Conservation (phyloP, 2,329 filamentous ascomycete genomes). For the Cryphonectria radicalis region DNA sequence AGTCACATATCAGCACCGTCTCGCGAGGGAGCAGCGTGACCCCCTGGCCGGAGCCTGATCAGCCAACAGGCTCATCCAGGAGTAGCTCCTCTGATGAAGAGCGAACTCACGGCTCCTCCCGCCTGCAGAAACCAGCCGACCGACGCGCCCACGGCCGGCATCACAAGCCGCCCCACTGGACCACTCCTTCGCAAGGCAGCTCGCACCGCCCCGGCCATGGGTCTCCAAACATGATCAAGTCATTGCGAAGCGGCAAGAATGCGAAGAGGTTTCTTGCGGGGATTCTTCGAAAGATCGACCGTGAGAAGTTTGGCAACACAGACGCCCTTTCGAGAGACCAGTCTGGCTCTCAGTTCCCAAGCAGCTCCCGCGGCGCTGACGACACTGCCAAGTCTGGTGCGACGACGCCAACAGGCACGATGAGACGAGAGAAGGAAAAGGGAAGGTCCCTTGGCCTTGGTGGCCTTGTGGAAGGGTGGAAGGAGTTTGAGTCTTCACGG, state of each 20-base stretch:
- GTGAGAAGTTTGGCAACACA: constrained; percentile 33
- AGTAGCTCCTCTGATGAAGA: constrained; percentile 50
- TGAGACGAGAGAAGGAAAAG: constrained; percentile 37
- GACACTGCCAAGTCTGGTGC: constrained; percentile 16
- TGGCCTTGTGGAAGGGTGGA: constrained; percentile 30
- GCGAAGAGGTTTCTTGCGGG: constrained; percentile 48
- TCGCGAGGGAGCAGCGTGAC: constrained; percentile 41
- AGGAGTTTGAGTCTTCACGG: constrained; percentile 25
- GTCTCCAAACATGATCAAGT: constrained; percentile 20
- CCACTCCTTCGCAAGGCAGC: not conserved
- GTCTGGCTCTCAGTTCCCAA: not conserved
- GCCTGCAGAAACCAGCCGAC: constrained; percentile 19
- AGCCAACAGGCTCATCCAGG: constrained; percentile 53
- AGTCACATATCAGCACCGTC: constrained; percentile 39
- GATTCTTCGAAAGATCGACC: constrained; percentile 43
- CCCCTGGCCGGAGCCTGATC: constrained; percentile 43
- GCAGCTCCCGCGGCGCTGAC: constrained; percentile 1
- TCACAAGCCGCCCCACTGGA: constrained; percentile 5
- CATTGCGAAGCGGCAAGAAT: constrained; percentile 44
- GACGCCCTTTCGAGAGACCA: constrained; percentile 32
- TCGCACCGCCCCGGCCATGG: constrained; percentile 7
- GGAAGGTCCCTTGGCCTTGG: constrained; percentile 32
- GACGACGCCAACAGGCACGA: constrained; percentile 24
- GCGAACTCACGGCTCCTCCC: constrained; percentile 38
- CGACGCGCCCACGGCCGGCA: constrained; percentile 20